These are phyloP conservation scores for Magnaporthiopsis incrustans DNA, from an alignment of 2,329 filamentous ascomycete genomes.

Conservation along the genomic window DNA sequence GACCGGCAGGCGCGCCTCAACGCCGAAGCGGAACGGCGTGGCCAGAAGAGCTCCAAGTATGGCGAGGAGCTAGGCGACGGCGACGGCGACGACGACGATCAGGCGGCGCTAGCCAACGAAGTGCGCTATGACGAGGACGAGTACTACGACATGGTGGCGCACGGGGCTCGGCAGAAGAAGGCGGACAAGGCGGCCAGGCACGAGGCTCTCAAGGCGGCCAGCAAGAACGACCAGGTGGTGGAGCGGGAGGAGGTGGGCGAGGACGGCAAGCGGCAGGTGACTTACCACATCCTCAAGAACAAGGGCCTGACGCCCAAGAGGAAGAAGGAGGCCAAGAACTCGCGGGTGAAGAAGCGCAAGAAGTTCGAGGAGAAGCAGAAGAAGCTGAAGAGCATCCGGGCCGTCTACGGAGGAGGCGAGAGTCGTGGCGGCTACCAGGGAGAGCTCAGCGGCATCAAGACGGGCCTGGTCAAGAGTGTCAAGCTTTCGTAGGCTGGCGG, in stretches of 20 bases:
- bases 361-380: conserved; percentile 96
- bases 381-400: conserved; percentile 80
- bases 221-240: conserved; percentile 54
- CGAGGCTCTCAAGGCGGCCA: conserved; percentile 51
- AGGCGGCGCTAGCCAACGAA: conserved; percentile 34
- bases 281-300: conserved; percentile 93
- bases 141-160: conserved; percentile 85
- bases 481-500: conserved; percentile 55
- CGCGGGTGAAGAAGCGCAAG: conserved; percentile 95
- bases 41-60: conserved; percentile 53
- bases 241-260: conserved; percentile 62
- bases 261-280: conserved; percentile 88
- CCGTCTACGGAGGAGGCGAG: conserved; percentile 79
- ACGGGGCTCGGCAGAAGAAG: conserved; percentile 60
- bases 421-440: conserved; percentile 80
- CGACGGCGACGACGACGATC: conserved; percentile 51
- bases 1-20: conserved; percentile 83
- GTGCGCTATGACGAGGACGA: conserved; percentile 50
- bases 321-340: conserved; percentile 92
- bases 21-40: conserved; percentile 78
- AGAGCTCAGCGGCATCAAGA: conserved; percentile 93
- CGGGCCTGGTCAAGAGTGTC: conserved; percentile 82
- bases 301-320: conserved; percentile 77
- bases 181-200: conserved; percentile 58
- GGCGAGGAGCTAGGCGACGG: conserved; percentile 54